Base-by-base conservation (phyloP, 805 yeast species). In the Myxozyma lipomycoides region DNA sequence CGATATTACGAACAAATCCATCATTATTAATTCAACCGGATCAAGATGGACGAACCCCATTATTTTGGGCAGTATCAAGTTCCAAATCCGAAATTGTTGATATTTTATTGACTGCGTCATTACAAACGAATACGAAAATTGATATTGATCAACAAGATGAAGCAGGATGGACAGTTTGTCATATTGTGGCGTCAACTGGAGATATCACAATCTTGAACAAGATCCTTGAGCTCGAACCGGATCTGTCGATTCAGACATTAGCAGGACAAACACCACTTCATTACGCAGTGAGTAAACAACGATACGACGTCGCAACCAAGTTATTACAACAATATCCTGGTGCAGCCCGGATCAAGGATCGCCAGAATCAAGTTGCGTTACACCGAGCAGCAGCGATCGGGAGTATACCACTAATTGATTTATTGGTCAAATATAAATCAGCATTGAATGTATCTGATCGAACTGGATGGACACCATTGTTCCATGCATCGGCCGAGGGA, bases 401-500 rank as follows among this genome's bases (percentile, higher is more conserved):
- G 3, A 76, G 83, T 2, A 63, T 71, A 23, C 77, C 77, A 4
- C 65, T 88, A 25, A 78, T 83, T 15, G 72, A 76, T 40, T 62
- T 78, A 25, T 69, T 90, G 34, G 73, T 78, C 3, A 69, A 72
- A 40, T 78, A 77, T 2, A 77, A 76, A 42, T 78, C 83, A 0
- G 84, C 86, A 6, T 65, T 89, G 21, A 85, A 88, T 61, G 74
- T 82, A 2, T 76, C 77, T 35, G 97, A 90, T 63, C 57, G 59
- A 10, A 75, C 75, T 46, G 93, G 95, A 0, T 87, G 93, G 89
- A 84, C 95, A 0, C 82, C 96, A 1, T 65, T 91, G 52, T 95
- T 87, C 65, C 95, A 87, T 67, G 96, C 97, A 0, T 69, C 84
- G 49, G 88, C 95, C 0, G 98, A 90, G 67, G 96, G 96, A 0